A percentile compares a stretch with the other conserved stretches of the same genome.
These are phyloP conservation scores for Penicillium parvum DNA, from an alignment of 495 filamentous ascomycete species.

Conservation along the genomic window DNA sequence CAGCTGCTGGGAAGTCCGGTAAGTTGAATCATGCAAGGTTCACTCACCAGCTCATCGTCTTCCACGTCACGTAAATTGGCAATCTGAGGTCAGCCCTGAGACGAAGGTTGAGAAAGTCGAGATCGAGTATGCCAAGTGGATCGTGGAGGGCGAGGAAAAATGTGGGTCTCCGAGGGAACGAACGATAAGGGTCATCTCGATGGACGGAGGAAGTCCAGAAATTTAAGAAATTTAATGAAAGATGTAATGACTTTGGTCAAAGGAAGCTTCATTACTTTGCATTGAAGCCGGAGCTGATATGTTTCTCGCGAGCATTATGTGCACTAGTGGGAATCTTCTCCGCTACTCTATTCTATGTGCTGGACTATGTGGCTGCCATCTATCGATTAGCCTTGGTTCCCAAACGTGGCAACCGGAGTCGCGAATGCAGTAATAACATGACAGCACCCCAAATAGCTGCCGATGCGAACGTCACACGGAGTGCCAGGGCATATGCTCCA, in stretches of 20 bases:
- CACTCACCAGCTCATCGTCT: constrained; percentile 4
- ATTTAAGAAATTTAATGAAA: not conserved
- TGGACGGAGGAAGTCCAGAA: not conserved
- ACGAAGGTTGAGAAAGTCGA: not conserved
- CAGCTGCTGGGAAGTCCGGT: not conserved
- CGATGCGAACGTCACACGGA: constrained; percentile 51
- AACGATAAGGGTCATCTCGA: not conserved
- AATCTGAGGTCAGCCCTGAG: too few relatives aligned
- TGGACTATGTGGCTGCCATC: too few relatives aligned
- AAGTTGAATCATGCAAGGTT: not conserved
- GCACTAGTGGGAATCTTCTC: too few relatives aligned
- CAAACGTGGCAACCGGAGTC: constrained; percentile 51
- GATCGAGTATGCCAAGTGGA: not conserved
- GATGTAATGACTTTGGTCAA: not conserved
- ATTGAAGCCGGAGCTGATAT: too few relatives aligned
- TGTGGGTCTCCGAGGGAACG: not conserved
- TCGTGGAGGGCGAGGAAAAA: not conserved
- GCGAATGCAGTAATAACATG: constrained; percentile 46
- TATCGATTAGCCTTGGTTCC: constrained; percentile 32
- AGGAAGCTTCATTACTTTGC: too few relatives aligned
- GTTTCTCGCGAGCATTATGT: too few relatives aligned
- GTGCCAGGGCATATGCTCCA: constrained; percentile 53
- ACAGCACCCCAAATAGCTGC: constrained; percentile 47
- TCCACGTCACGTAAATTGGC: too few relatives aligned
- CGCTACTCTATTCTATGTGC: too few relatives aligned